Conservation (phyloP, 257 asterid genomes). For the Nicotiana tabacum region DNA sequence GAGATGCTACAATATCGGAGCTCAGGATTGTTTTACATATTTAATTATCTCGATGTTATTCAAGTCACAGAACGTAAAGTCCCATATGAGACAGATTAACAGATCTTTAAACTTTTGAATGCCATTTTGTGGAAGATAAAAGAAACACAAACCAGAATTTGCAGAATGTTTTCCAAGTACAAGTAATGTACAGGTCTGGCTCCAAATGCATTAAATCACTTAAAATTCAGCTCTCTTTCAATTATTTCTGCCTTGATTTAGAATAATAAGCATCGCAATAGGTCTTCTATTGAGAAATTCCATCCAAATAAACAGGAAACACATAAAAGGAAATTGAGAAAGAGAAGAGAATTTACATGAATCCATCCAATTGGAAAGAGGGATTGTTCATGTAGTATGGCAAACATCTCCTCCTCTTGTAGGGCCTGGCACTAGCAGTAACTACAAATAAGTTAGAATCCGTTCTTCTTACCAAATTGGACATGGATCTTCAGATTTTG, state of each 20-base stretch:
- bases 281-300: neutral
- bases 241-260: neutral
- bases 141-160: too few relatives aligned
- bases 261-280: neutral
- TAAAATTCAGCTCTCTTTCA: neutral
- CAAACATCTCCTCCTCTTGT: constrained; percentile 45
- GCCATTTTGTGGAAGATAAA: too few relatives aligned
- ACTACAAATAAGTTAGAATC: neutral
- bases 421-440: constrained; percentile 38
- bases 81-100: neutral
- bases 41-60: neutral
- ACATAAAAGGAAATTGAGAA: neutral
- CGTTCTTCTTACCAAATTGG: neutral
- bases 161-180: too few relatives aligned
- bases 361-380: constrained; percentile 52
- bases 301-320: neutral
- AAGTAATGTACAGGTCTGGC: too few relatives aligned
- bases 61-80: neutral
- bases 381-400: constrained; percentile 40
- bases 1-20: neutral
- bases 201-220: neutral
- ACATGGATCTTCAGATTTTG: neutral
- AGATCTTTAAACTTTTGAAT: neutral
- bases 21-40: neutral
- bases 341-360: constrained; percentile 31